phyloP scores from a whole-genome alignment of 2,329 filamentous ascomycete genomes.

The Diaporthe sp. region DNA sequence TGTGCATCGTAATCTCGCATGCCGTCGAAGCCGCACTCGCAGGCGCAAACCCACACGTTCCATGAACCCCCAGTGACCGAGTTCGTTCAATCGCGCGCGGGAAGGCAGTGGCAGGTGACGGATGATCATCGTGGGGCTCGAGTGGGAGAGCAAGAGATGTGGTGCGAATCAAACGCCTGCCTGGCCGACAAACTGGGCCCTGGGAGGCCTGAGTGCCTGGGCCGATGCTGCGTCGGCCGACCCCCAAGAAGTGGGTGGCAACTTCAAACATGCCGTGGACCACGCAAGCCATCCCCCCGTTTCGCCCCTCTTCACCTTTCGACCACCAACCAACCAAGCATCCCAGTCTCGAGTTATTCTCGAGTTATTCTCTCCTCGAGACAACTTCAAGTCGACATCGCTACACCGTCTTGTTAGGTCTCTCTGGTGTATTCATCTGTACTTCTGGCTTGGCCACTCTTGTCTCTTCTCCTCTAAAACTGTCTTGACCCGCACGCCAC shows the following conservation, averaged over 20 bases:
- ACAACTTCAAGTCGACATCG: constrained; percentile 2
- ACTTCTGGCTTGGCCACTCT: not conserved
- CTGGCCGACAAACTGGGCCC: constrained; percentile 21
- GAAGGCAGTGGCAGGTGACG: not conserved
- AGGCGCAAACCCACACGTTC: not conserved
- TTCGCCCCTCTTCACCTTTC: constrained; percentile 10
- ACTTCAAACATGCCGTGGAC: constrained; percentile 16
- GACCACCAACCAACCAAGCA: not conserved
- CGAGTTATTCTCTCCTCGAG: not conserved
- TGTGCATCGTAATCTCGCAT: constrained; percentile 23
- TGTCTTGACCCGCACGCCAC: not conserved
- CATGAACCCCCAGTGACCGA: not conserved
- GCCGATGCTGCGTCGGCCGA: constrained; percentile 1
- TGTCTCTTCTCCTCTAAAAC: not conserved
- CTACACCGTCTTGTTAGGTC: not conserved
- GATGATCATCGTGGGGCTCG: constrained; percentile 31
- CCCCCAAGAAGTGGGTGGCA: not conserved
- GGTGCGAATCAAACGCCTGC: constrained; percentile 18
- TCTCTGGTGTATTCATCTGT: not conserved
- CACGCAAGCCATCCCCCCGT: constrained; percentile 16
- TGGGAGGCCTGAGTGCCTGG: constrained; percentile 8
- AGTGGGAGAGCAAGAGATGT: not conserved
- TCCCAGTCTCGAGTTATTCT: not conserved
- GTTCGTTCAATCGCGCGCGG: not conserved
- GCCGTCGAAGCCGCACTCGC: not conserved